Evolutionary conservation across 805 yeast genomes (phyloP).

Genomic region (Kluyveromyces siamensis): DNA sequence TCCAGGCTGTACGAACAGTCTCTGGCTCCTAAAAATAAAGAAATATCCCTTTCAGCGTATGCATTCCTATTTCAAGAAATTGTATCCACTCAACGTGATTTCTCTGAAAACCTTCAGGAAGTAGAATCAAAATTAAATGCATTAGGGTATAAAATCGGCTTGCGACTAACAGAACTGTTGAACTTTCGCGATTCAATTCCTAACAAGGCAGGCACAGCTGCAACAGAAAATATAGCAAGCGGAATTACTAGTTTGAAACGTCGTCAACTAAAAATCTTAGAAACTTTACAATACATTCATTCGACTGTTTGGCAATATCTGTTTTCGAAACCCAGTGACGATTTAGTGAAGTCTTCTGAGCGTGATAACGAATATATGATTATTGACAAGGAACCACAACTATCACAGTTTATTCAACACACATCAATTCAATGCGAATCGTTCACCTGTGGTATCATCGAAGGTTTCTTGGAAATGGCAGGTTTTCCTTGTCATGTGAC

Average conservation of each 20-base stretch:
- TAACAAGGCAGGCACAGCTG: background rate
- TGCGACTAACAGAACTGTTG: conserved; percentile 53
- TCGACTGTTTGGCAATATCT: conserved; percentile 64
- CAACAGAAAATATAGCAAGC: conserved; percentile 13
- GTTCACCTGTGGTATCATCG: conserved; percentile 78
- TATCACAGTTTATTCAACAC: conserved; percentile 63
- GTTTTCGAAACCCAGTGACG: conserved; percentile 71
- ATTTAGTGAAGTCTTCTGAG: conserved; percentile 64
- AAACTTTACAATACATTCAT: conserved; percentile 63
- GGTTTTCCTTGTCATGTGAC: conserved; percentile 66
- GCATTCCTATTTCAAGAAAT: conserved; percentile 67
- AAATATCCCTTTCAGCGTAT: conserved; percentile 59
- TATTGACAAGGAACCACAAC: conserved; percentile 61
- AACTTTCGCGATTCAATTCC: conserved; percentile 25
- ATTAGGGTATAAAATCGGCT: conserved; percentile 73
- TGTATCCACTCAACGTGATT: conserved; percentile 50
- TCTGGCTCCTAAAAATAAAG: conserved; percentile 24
- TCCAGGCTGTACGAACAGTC: conserved; percentile 21
- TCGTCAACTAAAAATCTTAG: conserved; percentile 58
- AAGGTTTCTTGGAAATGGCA: conserved; percentile 66
- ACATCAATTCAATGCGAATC: conserved; percentile 75
- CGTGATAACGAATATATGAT: conserved; percentile 69
- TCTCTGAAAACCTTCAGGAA: conserved; percentile 57
- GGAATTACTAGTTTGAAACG: conserved; percentile 21
- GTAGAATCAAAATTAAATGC: conserved; percentile 52